phyloP scores from a whole-genome alignment of 2,329 filamentous ascomycete species.

The Reticulascus tulasneorum region DNA sequence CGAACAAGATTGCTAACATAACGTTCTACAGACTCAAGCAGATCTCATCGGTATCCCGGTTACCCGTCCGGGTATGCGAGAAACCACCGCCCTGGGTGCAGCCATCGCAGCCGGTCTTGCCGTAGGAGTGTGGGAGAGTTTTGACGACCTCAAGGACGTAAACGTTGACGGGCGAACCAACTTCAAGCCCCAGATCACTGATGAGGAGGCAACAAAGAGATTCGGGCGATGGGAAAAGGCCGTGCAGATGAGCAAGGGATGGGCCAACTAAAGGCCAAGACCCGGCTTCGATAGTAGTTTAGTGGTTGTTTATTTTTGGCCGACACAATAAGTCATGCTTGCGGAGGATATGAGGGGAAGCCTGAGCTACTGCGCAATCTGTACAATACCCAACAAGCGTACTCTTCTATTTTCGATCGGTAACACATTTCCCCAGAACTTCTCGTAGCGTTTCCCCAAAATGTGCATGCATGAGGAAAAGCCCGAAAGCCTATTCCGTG shows the following conservation, averaged over 20 bases:
- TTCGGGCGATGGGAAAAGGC: constrained; percentile 73
- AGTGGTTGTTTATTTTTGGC: too few relatives aligned
- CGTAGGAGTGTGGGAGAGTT: constrained; percentile 68
- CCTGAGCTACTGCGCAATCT: too few relatives aligned
- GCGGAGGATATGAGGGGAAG: too few relatives aligned
- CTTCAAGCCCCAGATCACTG: constrained; percentile 64
- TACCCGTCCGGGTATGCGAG: constrained; percentile 74
- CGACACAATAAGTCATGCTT: too few relatives aligned
- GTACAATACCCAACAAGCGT: too few relatives aligned
- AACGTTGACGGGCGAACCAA: constrained; percentile 65
- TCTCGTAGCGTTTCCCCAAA: too few relatives aligned
- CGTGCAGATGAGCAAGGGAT: constrained; percentile 74
- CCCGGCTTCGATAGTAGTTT: too few relatives aligned
- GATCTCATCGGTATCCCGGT: constrained; percentile 78
- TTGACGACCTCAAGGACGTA: constrained; percentile 67
- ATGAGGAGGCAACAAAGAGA: constrained; percentile 55
- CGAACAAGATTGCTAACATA: too few relatives aligned
- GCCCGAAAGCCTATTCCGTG: too few relatives aligned
- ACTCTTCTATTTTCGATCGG: too few relatives aligned
- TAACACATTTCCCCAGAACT: too few relatives aligned
- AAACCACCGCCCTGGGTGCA: constrained; percentile 77
- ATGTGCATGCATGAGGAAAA: too few relatives aligned
- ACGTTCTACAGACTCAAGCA: constrained; percentile 64
- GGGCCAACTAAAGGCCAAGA: constrained; percentile 48
- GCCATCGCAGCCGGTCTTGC: constrained; percentile 81